Conservation (phyloP, 2,329 filamentous ascomycete species). For the Colletotrichum acutatum region DNA sequence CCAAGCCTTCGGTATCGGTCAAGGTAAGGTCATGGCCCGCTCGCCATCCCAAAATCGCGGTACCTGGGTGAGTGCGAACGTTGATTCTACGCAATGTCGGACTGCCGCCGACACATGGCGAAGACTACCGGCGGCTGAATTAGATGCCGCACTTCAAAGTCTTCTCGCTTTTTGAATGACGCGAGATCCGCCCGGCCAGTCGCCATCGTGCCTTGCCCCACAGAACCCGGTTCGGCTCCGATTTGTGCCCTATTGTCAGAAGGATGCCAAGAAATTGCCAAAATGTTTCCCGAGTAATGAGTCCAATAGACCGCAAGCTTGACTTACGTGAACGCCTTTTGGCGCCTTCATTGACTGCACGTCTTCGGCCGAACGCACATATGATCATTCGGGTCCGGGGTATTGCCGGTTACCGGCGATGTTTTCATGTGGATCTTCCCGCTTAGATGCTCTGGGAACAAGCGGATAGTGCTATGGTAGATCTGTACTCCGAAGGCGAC, state of each 20-base stretch:
- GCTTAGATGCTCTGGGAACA: background rate
- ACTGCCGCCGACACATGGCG: background rate
- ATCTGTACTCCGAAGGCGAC: no score
- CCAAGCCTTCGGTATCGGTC: background rate
- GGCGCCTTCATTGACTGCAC: no score
- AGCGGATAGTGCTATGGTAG: background rate
- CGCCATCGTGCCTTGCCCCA: slow-evolving; percentile 9
- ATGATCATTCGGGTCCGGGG: background rate
- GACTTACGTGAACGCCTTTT: background rate
- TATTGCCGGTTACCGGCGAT: background rate
- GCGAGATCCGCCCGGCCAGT: slow-evolving; percentile 10
- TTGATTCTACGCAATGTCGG: background rate
- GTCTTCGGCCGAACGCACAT: background rate
- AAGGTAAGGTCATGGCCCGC: background rate
- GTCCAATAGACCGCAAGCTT: background rate
- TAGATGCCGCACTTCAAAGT: background rate
- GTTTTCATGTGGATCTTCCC: background rate
- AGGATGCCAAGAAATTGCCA: background rate
- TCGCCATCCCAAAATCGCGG: background rate
- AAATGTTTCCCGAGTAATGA: background rate
- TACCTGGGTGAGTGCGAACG: no score
- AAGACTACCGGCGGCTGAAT: background rate
- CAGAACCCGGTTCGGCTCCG: background rate
- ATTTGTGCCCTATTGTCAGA: background rate
- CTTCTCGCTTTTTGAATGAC: background rate